A percentile compares a stretch with the other conserved stretches of the same genome.
Conservation (phyloP, 257 asterid genomes). For the Buddleja alternifolia region DNA sequence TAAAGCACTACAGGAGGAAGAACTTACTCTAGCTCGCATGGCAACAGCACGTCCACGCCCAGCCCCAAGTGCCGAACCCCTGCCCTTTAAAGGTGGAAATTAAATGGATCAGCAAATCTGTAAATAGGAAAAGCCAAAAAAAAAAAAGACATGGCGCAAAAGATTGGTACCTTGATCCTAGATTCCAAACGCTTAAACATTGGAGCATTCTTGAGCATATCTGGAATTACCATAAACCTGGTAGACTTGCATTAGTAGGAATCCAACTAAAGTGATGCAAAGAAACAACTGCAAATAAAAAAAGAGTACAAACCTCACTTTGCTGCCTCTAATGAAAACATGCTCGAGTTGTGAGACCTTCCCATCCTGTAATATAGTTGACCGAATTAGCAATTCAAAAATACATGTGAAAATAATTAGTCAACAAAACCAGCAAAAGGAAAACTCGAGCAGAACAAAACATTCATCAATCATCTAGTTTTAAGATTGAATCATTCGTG, state of each 20-base stretch:
- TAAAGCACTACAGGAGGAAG: not conserved
- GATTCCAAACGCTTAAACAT: conserved; percentile 97
- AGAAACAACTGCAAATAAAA: not conserved
- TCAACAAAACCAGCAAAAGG: not conserved
- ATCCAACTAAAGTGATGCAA: conserved; percentile 10
- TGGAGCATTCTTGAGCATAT: conserved; percentile 98
- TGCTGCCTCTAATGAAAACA: conserved; percentile 75
- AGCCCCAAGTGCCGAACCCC: conserved; percentile 90
- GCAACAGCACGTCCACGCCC: conserved; percentile 99
- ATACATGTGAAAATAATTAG: not conserved
- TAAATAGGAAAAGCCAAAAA: not conserved
- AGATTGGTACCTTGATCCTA: conserved; percentile 77
- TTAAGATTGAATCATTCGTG: not conserved
- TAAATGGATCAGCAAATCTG: conserved; percentile 29
- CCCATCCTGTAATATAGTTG: conserved; percentile 52
- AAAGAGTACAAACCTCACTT: conserved; percentile 49
- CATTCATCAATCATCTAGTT: not conserved
- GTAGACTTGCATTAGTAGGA: conserved; percentile 7
- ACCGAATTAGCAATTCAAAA: not conserved
- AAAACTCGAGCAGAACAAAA: not conserved
- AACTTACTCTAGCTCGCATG: conserved; percentile 91
- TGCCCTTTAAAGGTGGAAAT: conserved; percentile 64
- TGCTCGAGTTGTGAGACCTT: conserved; percentile 72
- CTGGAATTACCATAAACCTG: conserved; percentile 97
- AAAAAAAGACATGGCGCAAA: conserved; percentile 4